Percentiles rank a stretch among this genome's conserved stretches.
Evolutionary conservation across 306 rosid species (phyloP).

Genomic region (Trifolium pratense): DNA sequence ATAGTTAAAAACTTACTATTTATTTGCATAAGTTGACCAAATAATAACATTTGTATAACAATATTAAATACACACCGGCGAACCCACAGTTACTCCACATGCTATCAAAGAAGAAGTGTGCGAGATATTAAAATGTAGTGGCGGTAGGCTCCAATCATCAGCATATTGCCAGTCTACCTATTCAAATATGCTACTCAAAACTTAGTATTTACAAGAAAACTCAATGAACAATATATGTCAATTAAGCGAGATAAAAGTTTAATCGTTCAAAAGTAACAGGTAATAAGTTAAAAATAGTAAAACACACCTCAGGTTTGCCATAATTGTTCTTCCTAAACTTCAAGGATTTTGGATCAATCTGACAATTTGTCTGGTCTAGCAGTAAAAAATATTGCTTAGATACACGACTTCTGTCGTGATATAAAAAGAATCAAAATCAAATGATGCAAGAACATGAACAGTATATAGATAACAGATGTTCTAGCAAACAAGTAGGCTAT

Average conservation of each 20-base stretch:
- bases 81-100: conserved; percentile 80
- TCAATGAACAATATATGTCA: conserved; percentile 21
- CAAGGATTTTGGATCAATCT: conserved; percentile 66
- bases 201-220: conserved; percentile 29
- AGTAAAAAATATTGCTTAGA: conserved; percentile 53
- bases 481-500: conserved; percentile 29
- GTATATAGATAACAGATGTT: conserved; percentile 4
- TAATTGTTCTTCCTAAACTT: conserved; percentile 71
- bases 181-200: conserved; percentile 40
- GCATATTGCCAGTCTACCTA: conserved; percentile 70
- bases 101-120: conserved; percentile 88
- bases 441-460: conserved; percentile 28
- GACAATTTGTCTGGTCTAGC: conserved; percentile 70
- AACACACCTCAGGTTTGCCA: conserved; percentile 90
- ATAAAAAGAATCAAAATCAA: conserved; percentile 29
- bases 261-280: conserved; percentile 22
- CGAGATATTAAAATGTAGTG: conserved; percentile 89
- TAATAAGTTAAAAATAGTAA: conserved; percentile 27
- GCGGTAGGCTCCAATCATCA: conserved; percentile 64
- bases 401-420: conserved; percentile 29
- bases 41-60: conserved; percentile 5
- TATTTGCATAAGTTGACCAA: too few species aligned
- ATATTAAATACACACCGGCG: conserved; percentile 62
- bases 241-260: conserved; percentile 12
- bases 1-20: too few species aligned